Conservation (phyloP, 225 moss, liverwort and hornwort genomes). For the Bryoerythrophyllum caledonicum region DNA sequence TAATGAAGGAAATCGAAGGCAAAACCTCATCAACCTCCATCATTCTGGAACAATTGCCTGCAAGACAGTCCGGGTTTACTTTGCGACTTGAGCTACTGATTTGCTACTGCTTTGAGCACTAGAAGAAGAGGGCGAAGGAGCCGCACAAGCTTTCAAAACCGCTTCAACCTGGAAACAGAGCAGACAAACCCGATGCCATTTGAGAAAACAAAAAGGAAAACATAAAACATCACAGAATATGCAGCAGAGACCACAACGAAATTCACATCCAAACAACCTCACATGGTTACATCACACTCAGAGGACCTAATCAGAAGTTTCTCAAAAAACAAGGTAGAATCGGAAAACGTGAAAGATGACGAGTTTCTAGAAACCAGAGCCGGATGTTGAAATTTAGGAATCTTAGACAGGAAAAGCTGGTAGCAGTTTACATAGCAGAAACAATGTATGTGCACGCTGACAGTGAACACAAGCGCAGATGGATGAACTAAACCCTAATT, state of each 20-base stretch:
- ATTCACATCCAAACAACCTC: no score
- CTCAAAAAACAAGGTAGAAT: no score
- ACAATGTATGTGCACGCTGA: no score
- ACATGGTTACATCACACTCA: no score
- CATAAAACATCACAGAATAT: neutral
- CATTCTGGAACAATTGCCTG: neutral
- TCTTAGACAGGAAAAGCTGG: no score
- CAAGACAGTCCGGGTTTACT: conserved; percentile 23
- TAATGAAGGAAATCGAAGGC: neutral
- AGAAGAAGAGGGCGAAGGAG: conserved; percentile 38
- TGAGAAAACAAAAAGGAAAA: neutral
- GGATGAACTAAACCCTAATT: no score
- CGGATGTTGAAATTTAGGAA: no score
- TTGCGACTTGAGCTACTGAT: conserved; percentile 26
- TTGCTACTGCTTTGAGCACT: conserved; percentile 25
- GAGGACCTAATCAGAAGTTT: no score
- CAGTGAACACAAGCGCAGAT: no score
- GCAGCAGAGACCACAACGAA: neutral
- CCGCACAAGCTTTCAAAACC: conserved; percentile 74
- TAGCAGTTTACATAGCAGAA: no score
- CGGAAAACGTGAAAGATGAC: no score
- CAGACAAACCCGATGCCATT: conserved; percentile 8
- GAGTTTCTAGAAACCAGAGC: no score
- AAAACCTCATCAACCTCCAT: conserved; percentile 9
- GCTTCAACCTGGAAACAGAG: conserved; percentile 68